Percentiles rank a stretch among this genome's conserved stretches.
These are phyloP conservation scores for Rhynchosporium agropyri DNA, from an alignment of 2,329 filamentous ascomycete species.

Conservation along the genomic window DNA sequence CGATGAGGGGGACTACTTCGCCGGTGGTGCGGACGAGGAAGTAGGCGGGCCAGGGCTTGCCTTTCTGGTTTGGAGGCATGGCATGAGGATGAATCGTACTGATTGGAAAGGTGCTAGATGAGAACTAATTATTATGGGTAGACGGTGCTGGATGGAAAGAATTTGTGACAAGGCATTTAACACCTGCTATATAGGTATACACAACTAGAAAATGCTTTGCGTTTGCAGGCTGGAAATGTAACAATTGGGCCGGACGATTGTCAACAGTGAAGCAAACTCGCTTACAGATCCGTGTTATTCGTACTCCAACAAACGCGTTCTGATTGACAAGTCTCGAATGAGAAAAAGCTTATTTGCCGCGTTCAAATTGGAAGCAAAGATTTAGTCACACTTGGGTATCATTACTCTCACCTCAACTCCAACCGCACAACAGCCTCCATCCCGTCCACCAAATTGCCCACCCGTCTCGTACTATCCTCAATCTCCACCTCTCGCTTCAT, in stretches of 20 bases:
- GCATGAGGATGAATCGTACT: conserved; percentile 4
- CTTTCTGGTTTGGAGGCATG: conserved; percentile 4
- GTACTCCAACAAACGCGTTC: neutral
- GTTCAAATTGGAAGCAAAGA: conserved; percentile 1
- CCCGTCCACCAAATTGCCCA: conserved; percentile 83
- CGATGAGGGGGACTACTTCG: conserved; percentile 57
- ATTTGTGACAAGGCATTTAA: no score
- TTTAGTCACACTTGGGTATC: conserved; percentile 20
- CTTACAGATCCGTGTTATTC: conserved; percentile 7
- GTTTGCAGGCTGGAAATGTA: conserved; percentile 2
- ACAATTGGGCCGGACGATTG: neutral
- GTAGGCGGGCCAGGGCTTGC: conserved; percentile 41
- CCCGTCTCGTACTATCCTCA: conserved; percentile 74
- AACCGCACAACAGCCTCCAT: conserved; percentile 71
- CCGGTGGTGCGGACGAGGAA: conserved; percentile 50
- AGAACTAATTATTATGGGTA: neutral
- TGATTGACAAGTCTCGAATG: neutral
- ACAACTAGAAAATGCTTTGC: no score
- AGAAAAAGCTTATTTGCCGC: neutral
- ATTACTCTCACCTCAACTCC: conserved; percentile 47
- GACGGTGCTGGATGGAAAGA: neutral
- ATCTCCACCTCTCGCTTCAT: conserved; percentile 80
- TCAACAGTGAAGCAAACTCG: conserved; percentile 7
- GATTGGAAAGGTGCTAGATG: neutral
- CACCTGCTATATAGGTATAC: no score